Conservation (phyloP, 306 rosid species). For the Rubus parviflorus region DNA sequence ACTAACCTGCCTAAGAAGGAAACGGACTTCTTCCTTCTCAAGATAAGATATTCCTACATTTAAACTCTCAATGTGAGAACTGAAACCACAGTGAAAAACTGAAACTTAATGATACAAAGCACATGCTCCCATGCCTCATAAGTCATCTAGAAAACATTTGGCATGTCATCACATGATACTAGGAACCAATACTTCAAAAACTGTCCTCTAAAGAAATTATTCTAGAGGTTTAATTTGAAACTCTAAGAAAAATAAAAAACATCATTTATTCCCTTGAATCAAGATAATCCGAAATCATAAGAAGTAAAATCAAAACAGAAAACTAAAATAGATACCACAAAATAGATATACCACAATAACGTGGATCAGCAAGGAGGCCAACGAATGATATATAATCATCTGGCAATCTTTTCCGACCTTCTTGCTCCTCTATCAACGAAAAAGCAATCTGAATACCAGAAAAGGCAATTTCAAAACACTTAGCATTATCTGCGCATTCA, state of each 20-base stretch:
- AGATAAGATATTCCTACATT: conserved; percentile 77
- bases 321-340: conserved; percentile 49
- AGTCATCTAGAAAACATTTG: background rate
- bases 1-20: conserved; percentile 92
- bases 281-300: background rate
- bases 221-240: background rate
- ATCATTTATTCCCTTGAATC: background rate
- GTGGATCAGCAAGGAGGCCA: conserved; percentile 94
- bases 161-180: background rate
- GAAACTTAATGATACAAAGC: conserved; percentile 2
- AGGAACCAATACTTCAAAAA: background rate
- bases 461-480: conserved; percentile 19
- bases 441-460: conserved; percentile 75
- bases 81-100: conserved; percentile 11
- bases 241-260: background rate
- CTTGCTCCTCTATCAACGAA: conserved; percentile 91
- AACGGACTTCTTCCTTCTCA: conserved; percentile 98
- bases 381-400: conserved; percentile 89
- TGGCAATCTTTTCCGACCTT: conserved; percentile 58
- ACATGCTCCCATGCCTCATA: background rate
- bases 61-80: conserved; percentile 38
- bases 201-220: background rate
- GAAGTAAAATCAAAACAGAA: conserved; percentile 12
- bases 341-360: conserved; percentile 77
- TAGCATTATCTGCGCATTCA: background rate